Base-by-base conservation (phyloP, 768 basidiomycete species). In the Suillus americanus region DNA sequence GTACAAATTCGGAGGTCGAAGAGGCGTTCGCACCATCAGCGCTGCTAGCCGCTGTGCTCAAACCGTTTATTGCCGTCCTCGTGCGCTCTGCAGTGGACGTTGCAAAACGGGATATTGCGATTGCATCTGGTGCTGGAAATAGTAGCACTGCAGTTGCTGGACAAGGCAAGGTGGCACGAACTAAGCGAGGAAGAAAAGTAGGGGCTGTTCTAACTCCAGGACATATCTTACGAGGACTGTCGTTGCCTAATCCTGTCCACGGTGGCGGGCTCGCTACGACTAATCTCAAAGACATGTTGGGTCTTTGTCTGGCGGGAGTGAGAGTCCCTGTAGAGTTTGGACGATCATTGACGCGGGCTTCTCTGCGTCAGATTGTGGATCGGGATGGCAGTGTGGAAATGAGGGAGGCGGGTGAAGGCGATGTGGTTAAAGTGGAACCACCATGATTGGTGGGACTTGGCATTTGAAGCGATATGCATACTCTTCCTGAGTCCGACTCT, bases 161-260 rank as follows among this genome's bases (percentile, higher is more conserved):
- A 23, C 66, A 59, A 41, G 64, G 62, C 33, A 72, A 68, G 64
- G 50, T 57, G 33, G 64, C 66, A 35, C 68, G 72, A 35, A 62
- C 71, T 62, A 71, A 65, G 62, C 73, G 65, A 62, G 59, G n/a
- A 64, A 75, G 71, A 23, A 72, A 68, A 65, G 46, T 68, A 61
- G 65, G 69, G 10, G 68, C 73, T 13, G 57, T 79, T 53, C 69
- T 82, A 53, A 79, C 80, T 1, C 81, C 80, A 3, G 69, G 75
- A 38, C 81, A 82, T 64, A 62, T 82, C 50, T 60, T 80, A 57
- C 78, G 79, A n/a, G 81, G 79, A 40, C 64, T 82, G 43, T 66
- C 67, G 20, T 55, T 68, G 20, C 67, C 64, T 54, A 6, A 59
- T 23, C 62, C 53, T 64, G 38, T 41, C 35, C 63, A 51, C 2